Percentiles rank a stretch among this genome's conserved stretches.
phyloP scores from a whole-genome alignment of 1,139 yeast genomes.

The Candida freyschussii region DNA sequence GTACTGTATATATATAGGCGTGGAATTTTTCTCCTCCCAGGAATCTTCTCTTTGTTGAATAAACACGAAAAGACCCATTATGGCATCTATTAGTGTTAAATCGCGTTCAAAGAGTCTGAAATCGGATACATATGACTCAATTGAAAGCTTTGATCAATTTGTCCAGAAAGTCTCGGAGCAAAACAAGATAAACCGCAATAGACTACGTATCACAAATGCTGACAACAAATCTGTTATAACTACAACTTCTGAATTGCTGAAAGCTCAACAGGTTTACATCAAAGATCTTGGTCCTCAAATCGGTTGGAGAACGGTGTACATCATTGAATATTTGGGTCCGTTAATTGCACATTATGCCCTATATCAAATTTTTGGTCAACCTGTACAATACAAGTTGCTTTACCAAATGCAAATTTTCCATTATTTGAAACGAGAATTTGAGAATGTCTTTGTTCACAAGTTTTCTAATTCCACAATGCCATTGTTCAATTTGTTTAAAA shows the following conservation, averaged over 20 bases:
- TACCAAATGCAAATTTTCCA: constrained; percentile 57
- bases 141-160: constrained; percentile 33
- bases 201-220: constrained; percentile 35
- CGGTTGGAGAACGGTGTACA: constrained; percentile 83
- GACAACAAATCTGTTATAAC: constrained; percentile 28
- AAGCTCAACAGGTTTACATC: constrained; percentile 39
- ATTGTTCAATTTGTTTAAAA: constrained; percentile 75
- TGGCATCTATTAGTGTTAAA: constrained; percentile 40
- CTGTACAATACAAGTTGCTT: constrained; percentile 20
- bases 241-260: constrained; percentile 22
- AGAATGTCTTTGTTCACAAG: constrained; percentile 75
- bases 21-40: no score
- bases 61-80: constrained; percentile 11
- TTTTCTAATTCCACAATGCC: constrained; percentile 95
- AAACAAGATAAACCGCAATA: constrained; percentile 39
- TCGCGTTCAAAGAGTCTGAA: constrained; percentile 50
- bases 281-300: constrained; percentile 94
- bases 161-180: constrained; percentile 38
- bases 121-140: constrained; percentile 33
- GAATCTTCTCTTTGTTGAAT: no score
- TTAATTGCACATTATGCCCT: constrained; percentile 70
- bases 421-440: constrained; percentile 82
- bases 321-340: constrained; percentile 89
- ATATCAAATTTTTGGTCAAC: constrained; percentile 32
- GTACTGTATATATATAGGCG: no score